phyloP scores from a whole-genome alignment of 2,329 filamentous ascomycete species.

The Pseudogymnoascus sp. region DNA sequence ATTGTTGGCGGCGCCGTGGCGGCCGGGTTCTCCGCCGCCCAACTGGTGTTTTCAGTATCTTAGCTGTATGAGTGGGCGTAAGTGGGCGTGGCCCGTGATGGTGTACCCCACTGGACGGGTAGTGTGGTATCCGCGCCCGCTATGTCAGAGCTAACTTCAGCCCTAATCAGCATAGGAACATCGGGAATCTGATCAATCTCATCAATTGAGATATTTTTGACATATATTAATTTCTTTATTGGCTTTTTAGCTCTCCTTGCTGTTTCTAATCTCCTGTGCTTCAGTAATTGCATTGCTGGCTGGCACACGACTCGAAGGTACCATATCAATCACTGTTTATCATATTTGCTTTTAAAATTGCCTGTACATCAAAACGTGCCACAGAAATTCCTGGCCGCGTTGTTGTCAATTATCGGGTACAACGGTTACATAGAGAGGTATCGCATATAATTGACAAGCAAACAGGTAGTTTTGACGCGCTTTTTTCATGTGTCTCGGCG shows the following conservation, averaged over 20 bases:
- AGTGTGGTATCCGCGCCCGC: background rate
- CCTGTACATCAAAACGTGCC: background rate
- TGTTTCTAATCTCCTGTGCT: background rate
- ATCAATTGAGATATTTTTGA: background rate
- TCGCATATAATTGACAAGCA: background rate
- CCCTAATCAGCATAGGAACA: background rate
- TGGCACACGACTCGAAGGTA: background rate
- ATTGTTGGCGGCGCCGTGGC: background rate
- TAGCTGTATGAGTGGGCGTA: background rate
- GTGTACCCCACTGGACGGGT: background rate
- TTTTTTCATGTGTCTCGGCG: background rate
- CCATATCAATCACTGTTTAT: background rate
- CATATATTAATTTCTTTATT: background rate
- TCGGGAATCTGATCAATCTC: background rate
- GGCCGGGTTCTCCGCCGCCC: background rate
- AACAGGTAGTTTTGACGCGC: background rate
- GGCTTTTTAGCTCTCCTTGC: background rate
- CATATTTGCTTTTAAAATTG: background rate
- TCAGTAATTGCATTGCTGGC: background rate
- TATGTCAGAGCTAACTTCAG: background rate
- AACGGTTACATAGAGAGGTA: background rate
- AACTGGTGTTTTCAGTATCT: background rate
- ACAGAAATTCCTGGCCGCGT: background rate
- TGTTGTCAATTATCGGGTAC: background rate
- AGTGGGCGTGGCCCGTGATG: background rate